A percentile compares a stretch with the other conserved stretches of the same genome.
These are phyloP conservation scores for Stellera chamaejasme DNA, from an alignment of 345 rosid genomes.

Conservation along the genomic window DNA sequence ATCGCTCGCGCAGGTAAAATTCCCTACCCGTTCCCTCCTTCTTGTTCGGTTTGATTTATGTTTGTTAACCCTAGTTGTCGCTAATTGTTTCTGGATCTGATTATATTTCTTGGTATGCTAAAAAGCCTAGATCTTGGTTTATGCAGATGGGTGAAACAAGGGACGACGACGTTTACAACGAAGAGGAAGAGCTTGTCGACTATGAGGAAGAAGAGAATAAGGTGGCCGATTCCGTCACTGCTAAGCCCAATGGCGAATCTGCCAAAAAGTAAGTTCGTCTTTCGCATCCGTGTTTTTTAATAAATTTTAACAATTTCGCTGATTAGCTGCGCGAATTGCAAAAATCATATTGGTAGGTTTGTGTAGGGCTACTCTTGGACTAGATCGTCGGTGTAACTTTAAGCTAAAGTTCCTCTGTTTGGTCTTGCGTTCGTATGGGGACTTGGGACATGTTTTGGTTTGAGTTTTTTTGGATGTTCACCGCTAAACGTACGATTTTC, in stretches of 20 bases:
- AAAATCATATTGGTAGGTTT: no score
- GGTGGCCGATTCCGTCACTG: conserved; percentile 54
- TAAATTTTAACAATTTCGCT: no score
- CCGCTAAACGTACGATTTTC: neutral
- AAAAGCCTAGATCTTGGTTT: neutral
- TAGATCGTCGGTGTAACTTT: no score
- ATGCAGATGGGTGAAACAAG: conserved; percentile 78
- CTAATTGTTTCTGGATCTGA: neutral
- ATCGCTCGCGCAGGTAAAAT: conserved; percentile 22
- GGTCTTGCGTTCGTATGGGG: neutral
- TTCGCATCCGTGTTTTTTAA: neutral
- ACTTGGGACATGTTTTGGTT: no score
- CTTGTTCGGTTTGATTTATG: neutral
- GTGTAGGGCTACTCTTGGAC: no score
- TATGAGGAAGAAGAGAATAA: conserved; percentile 97
- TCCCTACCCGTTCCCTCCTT: neutral
- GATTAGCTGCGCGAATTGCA: no score
- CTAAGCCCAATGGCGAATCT: conserved; percentile 79
- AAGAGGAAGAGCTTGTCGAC: conserved; percentile 98
- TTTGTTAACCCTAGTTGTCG: conserved; percentile 7
- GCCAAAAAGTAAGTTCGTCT: conserved; percentile 62
- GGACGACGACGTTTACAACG: conserved; percentile 98
- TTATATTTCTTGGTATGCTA: neutral
- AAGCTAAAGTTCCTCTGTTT: no score
- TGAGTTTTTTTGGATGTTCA: no score